phyloP scores from a whole-genome alignment of 805 yeast species.

The Wickerhamiella musiphila region DNA sequence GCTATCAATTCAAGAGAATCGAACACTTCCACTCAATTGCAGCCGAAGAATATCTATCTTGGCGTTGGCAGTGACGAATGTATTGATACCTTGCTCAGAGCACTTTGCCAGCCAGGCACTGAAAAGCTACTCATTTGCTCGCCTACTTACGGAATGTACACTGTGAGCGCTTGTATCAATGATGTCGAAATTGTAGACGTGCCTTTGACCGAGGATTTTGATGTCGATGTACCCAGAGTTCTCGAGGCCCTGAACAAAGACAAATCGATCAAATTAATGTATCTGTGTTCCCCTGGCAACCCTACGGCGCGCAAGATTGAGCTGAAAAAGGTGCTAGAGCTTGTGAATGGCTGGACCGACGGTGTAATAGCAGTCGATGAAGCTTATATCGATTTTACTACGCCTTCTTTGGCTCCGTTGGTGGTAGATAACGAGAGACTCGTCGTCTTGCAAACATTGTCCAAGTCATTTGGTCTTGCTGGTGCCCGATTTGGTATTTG shows the following conservation, averaged over 20 bases:
- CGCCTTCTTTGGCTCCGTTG: constrained; percentile 55
- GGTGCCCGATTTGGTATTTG: constrained; percentile 84
- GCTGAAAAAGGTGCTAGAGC: constrained; percentile 29
- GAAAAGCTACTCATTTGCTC: constrained; percentile 79
- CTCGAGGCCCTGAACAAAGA: constrained; percentile 37
- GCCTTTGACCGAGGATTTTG: constrained; percentile 43
- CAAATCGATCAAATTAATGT: constrained; percentile 49
- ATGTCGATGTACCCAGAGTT: constrained; percentile 41
- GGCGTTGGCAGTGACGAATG: constrained; percentile 98
- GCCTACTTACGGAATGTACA: constrained; percentile 96
- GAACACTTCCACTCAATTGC: constrained; percentile 19
- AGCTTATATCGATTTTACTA: constrained; percentile 84
- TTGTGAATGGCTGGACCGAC: constrained; percentile 48
- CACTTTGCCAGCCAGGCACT: constrained; percentile 63
- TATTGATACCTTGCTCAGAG: constrained; percentile 74
- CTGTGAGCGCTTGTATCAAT: constrained; percentile 76
- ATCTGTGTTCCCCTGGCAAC: constrained; percentile 90
- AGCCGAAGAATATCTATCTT: constrained; percentile 58
- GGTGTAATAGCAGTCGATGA: constrained; percentile 70
- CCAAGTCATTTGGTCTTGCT: constrained; percentile 92
- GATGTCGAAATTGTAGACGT: constrained; percentile 66
- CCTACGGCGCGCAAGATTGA: constrained; percentile 67
- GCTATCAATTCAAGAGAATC: constrained; percentile 10
- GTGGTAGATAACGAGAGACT: constrained; percentile 71
- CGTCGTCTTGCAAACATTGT: constrained; percentile 78